Evolutionary conservation across 2,329 filamentous ascomycete species (phyloP), one percentile per base, ranked within the genome.

Genomic region (Clarireedia paspali): DNA sequence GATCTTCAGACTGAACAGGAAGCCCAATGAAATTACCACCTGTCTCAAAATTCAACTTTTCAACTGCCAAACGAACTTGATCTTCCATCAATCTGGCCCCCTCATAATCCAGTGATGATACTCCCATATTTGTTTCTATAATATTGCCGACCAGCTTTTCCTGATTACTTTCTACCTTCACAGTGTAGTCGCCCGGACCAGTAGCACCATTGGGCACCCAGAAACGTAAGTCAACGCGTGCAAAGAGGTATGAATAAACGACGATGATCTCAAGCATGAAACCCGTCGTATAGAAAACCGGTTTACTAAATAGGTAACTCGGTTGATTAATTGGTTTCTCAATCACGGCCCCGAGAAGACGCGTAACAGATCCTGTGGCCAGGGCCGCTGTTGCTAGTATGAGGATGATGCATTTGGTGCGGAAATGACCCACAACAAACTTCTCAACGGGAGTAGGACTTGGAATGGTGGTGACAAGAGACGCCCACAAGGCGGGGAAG

Each of bases 241-340:
- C 70, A 20, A 87, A 65, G 0, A 84, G 77, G 70, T 88, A 91
- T 9, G 84, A 71, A 50, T 77, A 78, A 4, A 91, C 77, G 38
- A 89, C 82, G 26, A 86, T 65, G 44, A 91, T 73, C 71, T 95
- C 90, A 36, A 91, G 75, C 20, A 73, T 74, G 66, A 88, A 94
- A 72, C 88, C 87, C 73, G 92, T 88, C 66, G 83, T 73, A 73
- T 92, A 95, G 74, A 89, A 95, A 63, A 80, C 81, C 1, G 82
- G 79, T 68, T 85, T 87, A 66, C 74, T 74, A 63, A 89, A 79
- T 9, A 60, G 54, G 20, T 49, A 48, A 3, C 42, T 54, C 14
- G 60, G 57, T 5, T 36, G 34, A 14, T 55, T 20, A 17, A 49
- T 49, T 6, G 58, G 58, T 34, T 38, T 49, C 12, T 45, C 36